A percentile compares a stretch with the other conserved stretches of the same genome.
These are phyloP conservation scores for Knufia fluminis DNA, from an alignment of 2,329 filamentous ascomycete genomes.

Conservation along the genomic window DNA sequence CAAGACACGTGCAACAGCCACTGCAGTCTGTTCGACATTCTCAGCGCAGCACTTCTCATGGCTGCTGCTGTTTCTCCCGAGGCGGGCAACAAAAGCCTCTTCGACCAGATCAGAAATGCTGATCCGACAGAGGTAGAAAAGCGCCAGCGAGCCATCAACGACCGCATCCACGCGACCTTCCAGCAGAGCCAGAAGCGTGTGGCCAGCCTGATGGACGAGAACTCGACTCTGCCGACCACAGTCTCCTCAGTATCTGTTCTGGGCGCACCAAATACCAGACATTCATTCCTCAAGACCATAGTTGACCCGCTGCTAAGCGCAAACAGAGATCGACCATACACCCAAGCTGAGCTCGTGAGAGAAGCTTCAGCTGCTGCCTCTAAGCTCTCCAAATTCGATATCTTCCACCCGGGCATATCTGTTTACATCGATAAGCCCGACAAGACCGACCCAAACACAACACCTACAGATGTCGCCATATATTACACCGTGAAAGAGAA, in stretches of 20 bases:
- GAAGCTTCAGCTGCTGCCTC: conserved; percentile 61
- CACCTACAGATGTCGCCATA: conserved; percentile 70
- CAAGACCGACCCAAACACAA: conserved; percentile 57
- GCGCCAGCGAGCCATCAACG: conserved; percentile 51
- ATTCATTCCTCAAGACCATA: conserved; percentile 70
- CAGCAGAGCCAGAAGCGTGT: conserved; percentile 55
- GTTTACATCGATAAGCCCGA: conserved; percentile 73
- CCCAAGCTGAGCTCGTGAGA: conserved; percentile 66
- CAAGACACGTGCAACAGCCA: not conserved
- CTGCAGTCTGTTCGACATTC: not conserved
- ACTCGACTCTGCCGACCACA: conserved; percentile 77
- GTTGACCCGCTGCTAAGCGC: conserved; percentile 67
- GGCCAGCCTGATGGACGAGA: conserved; percentile 62
- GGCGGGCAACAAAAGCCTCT: conserved; percentile 16
- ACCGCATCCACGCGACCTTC: conserved; percentile 48
- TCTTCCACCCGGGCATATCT: conserved; percentile 74
- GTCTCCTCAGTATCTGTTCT: conserved; percentile 78
- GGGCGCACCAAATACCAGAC: conserved; percentile 73
- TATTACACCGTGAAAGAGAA: conserved; percentile 70
- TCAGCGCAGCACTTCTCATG: not conserved
- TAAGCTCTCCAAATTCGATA: conserved; percentile 73
- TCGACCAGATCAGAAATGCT: conserved; percentile 18
- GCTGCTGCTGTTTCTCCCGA: not conserved
- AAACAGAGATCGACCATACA: conserved; percentile 59
- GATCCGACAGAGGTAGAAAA: conserved; percentile 52